A percentile compares a stretch with the other conserved stretches of the same genome.
Evolutionary conservation across 2,329 filamentous ascomycete species (phyloP).

Genomic region (Thelonectria discophora): DNA sequence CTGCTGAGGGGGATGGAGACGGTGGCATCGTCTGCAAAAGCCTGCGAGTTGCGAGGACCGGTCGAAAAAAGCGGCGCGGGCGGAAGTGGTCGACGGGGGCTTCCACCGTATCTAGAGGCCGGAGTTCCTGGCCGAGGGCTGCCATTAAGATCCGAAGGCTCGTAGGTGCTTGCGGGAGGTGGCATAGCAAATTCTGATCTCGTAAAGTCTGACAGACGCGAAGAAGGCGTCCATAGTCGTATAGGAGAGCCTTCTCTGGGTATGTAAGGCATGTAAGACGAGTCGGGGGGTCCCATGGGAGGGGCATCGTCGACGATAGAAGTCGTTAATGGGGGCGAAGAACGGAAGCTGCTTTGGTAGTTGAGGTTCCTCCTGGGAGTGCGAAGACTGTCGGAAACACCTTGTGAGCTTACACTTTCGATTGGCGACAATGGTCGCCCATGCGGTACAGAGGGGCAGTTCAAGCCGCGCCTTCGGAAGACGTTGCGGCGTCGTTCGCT

Average conservation of each 20-base stretch:
- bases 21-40: conserved; percentile 72
- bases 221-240: conserved; percentile 67
- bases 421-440: conserved; percentile 14
- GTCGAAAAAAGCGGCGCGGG: conserved; percentile 85
- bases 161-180: conserved; percentile 78
- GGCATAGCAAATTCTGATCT: conserved; percentile 61
- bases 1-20: conserved; percentile 75
- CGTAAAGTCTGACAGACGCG: conserved; percentile 60
- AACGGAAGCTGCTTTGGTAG: conserved; percentile 64
- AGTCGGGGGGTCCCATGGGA: conserved; percentile 69
- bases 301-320: conserved; percentile 66
- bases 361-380: conserved; percentile 50
- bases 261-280: conserved; percentile 68
- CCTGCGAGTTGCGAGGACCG: conserved; percentile 58
- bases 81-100: conserved; percentile 85
- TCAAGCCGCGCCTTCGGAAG: conserved; percentile 38
- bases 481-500: conserved; percentile 50
- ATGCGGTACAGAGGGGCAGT: conserved; percentile 30
- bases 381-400: conserved; percentile 55
- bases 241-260: conserved; percentile 60
- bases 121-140: conserved; percentile 90
- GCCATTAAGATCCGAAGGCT: conserved; percentile 88
- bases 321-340: conserved; percentile 54
- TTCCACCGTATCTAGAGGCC: conserved; percentile 87
- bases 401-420: conserved; percentile 35